Evolutionary conservation across 805 yeast species (phyloP), one percentile per base, ranked within the genome.

Genomic region (Ogataea salicorniae): DNA sequence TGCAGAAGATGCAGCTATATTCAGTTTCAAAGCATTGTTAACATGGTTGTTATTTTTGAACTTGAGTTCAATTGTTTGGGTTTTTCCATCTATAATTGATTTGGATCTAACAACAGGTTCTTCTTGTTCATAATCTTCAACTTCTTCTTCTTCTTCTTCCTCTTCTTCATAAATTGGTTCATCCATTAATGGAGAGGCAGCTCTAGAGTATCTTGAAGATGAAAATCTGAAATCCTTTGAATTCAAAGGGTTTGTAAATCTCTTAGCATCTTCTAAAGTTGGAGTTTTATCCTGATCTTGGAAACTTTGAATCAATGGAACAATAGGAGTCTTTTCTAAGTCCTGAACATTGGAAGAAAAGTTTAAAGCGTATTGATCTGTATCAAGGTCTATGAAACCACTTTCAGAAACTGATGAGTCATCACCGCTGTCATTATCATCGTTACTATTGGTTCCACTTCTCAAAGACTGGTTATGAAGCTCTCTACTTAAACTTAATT

Each of bases 131-230:
- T 41, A 43, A 15, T 50, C 51, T 37, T 55, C 60, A 31, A 54
- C 60, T 41, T 57, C 62, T 39, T 59, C 60, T 35, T 57, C 61
- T n/a, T 20, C 20, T 20, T 20, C 60, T 41, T 57, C 62, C 37
- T 59, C 60, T 36, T 57, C 61, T 48, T 58, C 62, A 20, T 42
- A 41, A 31, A 58, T 57, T 4, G 61, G 52, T 8, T 44, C 39
- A 29, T 49, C 55, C 40, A 49, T 35, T 29, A 52, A 39, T 14
- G 57, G 55, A 22, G 61, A 50, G 4, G 52, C 49, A 20, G 56
- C 51, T 34, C 47, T 42, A 2, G 47, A 46, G 13, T 37, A 41
- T 16, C 52, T 43, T 42, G 47, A 52, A 16, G 57, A 41, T 1
- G 61, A 53, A 7, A 45, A 15, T 17, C 57, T 37, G 34, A 48